Evolutionary conservation across 31 red algal genomes (phyloP).

Genomic region (Odonthalia washingtoniensis): DNA sequence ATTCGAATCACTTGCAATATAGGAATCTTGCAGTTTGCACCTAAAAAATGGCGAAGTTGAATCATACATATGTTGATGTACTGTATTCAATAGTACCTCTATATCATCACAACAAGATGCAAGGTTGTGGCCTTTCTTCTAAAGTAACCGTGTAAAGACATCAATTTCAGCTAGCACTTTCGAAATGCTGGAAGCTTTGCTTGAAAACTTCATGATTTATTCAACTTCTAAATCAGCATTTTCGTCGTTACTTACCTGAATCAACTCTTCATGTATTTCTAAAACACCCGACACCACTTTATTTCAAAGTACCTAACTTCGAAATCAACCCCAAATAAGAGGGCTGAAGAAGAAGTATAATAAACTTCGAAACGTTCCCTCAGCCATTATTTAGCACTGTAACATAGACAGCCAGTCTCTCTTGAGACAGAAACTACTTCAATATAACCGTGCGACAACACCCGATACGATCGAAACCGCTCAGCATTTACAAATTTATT

Average conservation of each 20-base stretch:
- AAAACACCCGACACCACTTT: not conserved
- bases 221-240: not conserved
- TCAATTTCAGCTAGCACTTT: not conserved
- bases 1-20: not conserved
- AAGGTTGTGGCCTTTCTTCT: not conserved
- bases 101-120: not conserved
- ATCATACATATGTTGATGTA: not conserved
- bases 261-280: not conserved
- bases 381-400: too few relatives aligned
- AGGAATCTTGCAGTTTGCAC: not conserved
- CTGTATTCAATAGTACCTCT: not conserved
- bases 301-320: too few relatives aligned
- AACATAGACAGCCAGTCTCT: too few relatives aligned
- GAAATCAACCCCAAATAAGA: too few relatives aligned
- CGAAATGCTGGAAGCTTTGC: not conserved
- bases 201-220: not conserved
- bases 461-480: too few relatives aligned
- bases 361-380: too few relatives aligned
- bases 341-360: too few relatives aligned
- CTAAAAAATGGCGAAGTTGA: not conserved
- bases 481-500: too few relatives aligned
- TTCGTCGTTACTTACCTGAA: not conserved
- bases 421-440: too few relatives aligned
- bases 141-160: not conserved
- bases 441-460: too few relatives aligned